Conservation (phyloP, 192 early-diverging fungal genomes). For the Lobosporangium transversale region DNA sequence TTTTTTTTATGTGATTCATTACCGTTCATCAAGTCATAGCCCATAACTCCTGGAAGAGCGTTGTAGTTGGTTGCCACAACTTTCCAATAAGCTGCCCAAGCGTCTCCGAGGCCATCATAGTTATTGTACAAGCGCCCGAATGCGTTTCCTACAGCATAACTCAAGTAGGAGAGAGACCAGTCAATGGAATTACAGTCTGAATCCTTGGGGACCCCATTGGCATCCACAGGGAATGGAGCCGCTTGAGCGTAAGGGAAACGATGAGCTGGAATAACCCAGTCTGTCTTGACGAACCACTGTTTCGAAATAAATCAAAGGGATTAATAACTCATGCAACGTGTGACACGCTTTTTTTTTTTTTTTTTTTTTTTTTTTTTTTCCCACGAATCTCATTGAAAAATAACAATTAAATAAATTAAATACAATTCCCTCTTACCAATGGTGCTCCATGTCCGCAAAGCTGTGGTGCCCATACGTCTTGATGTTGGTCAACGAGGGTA, state of each 20-base stretch:
- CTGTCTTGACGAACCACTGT: conserved; percentile 42
- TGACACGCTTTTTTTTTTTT: too few species aligned
- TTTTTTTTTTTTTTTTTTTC: too few species aligned
- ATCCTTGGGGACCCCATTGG: conserved; percentile 50
- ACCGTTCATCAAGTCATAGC: conserved; percentile 72
- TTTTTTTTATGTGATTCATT: not conserved
- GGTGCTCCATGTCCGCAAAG: conserved; percentile 67
- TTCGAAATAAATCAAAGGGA: too few species aligned
- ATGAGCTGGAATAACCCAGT: conserved; percentile 51
- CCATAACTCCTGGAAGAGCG: conserved; percentile 61
- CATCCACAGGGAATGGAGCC: conserved; percentile 49
- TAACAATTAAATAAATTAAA: too few species aligned
- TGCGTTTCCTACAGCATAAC: conserved; percentile 55
- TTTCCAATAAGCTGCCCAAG: conserved; percentile 68
- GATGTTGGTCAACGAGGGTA: conserved; percentile 73
- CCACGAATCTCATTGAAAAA: too few species aligned
- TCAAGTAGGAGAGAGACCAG: conserved; percentile 55
- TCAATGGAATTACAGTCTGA: conserved; percentile 53
- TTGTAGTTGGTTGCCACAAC: conserved; percentile 60
- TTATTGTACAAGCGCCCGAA: conserved; percentile 68
- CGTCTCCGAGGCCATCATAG: conserved; percentile 62
- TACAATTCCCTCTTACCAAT: conserved; percentile 31
- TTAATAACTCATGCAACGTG: too few species aligned
- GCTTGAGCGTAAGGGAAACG: conserved; percentile 51
- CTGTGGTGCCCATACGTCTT: conserved; percentile 62